A percentile compares a stretch with the other conserved stretches of the same genome.
Conservation (phyloP, 2,329 filamentous ascomycete genomes). For the Trichoderma cornu-damae region DNA sequence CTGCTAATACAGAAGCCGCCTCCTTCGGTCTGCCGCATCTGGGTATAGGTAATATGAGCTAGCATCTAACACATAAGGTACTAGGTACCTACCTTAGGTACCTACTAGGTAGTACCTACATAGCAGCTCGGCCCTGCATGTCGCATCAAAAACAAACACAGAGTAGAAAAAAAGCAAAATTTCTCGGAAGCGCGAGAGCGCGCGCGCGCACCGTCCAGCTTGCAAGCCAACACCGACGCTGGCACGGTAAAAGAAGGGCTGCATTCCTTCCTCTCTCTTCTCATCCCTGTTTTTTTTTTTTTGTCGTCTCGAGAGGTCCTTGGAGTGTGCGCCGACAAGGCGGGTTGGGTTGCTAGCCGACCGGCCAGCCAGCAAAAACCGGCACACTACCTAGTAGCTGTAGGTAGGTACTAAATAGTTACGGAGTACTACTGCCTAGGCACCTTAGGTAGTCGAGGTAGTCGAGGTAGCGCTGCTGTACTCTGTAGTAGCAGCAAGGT, state of each 20-base stretch:
- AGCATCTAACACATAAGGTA: neutral
- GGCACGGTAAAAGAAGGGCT: neutral
- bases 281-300: neutral
- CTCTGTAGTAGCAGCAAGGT: too few relatives aligned
- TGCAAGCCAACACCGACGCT: slow-evolving; percentile 4
- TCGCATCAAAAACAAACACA: neutral
- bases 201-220: neutral
- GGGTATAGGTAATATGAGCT: neutral
- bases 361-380: too few relatives aligned
- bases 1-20: slow-evolving; percentile 2
- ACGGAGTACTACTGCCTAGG: too few relatives aligned
- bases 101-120: too few relatives aligned
- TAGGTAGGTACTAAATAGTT: neutral
- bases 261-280: neutral
- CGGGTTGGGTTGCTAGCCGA: too few relatives aligned
- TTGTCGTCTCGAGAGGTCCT: neutral
- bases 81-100: too few relatives aligned
- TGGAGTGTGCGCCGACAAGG: too few relatives aligned
- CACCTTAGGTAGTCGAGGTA: too few relatives aligned
- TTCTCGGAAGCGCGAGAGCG: too few relatives aligned
- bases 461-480: too few relatives aligned
- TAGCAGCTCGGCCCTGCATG: neutral
- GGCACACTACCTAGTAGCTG: too few relatives aligned
- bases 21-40: neutral
- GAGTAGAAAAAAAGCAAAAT: neutral